Evolutionary conservation across 768 basidiomycete species (phyloP).

Genomic region (Lentinula boryana): DNA sequence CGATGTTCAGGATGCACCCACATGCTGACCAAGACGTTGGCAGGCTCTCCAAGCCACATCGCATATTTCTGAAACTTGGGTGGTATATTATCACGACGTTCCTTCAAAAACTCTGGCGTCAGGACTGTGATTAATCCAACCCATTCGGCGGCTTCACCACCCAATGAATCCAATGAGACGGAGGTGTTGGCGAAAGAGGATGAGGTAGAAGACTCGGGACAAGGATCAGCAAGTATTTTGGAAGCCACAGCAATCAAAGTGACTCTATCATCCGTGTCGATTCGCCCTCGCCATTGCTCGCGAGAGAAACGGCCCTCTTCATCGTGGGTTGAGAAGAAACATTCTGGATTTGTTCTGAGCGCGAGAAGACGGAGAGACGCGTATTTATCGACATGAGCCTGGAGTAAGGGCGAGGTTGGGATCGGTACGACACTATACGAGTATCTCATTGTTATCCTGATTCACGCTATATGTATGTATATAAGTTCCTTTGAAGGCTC

Average conservation of each 20-base stretch:
- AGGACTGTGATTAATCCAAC: slow-evolving; percentile 15
- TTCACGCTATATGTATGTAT: too few species aligned
- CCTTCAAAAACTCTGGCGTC: slow-evolving; percentile 10
- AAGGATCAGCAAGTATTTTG: not conserved
- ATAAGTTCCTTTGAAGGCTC: too few species aligned
- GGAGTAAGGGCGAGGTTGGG: slow-evolving; percentile 12
- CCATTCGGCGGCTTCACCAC: slow-evolving; percentile 8
- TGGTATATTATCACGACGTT: not conserved
- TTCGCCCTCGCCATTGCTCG: slow-evolving; percentile 19
- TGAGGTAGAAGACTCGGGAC: not conserved
- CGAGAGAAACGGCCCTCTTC: slow-evolving; percentile 16
- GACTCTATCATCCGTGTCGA: slow-evolving; percentile 15
- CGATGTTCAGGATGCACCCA: slow-evolving; percentile 20
- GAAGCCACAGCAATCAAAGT: slow-evolving; percentile 14
- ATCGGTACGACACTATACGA: slow-evolving; percentile 11
- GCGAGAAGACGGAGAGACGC: slow-evolving; percentile 18
- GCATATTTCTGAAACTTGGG: not conserved
- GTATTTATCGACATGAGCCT: slow-evolving; percentile 15
- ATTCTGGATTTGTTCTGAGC: slow-evolving; percentile 22
- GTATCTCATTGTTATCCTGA: not conserved
- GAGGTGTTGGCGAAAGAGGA: not conserved
- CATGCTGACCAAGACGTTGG: slow-evolving; percentile 14
- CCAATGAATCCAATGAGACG: not conserved
- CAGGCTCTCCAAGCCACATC: not conserved
- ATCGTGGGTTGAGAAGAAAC: slow-evolving; percentile 21